Conservation (phyloP, 2,329 filamentous ascomycete species). For the Epichloe gansuensis region DNA sequence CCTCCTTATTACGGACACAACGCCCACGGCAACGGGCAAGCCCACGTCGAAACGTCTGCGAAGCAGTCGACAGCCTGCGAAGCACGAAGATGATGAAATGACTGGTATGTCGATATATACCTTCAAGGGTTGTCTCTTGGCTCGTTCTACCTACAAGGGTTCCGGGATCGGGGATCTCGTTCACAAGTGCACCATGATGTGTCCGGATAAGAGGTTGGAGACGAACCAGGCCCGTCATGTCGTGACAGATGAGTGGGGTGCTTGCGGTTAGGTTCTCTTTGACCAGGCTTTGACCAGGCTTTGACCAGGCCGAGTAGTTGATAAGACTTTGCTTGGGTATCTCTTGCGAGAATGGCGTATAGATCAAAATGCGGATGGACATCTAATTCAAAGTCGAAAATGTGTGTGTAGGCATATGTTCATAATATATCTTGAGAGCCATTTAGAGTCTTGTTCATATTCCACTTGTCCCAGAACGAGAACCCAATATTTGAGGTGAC, state of each 20-base stretch:
- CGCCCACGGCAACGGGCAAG: background rate
- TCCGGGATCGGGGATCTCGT: background rate
- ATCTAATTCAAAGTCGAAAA: too few species aligned
- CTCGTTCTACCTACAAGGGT: conserved; percentile 4
- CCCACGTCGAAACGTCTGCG: background rate
- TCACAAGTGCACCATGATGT: conserved; percentile 5
- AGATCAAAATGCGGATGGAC: too few species aligned
- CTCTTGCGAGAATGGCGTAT: too few species aligned
- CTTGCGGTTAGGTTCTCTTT: background rate
- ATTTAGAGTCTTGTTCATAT: too few species aligned
- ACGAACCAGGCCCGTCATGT: conserved; percentile 1
- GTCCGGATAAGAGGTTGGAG: conserved; percentile 1
- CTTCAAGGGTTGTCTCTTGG: conserved; percentile 7
- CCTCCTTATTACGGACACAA: conserved; percentile 1
- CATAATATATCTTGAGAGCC: too few species aligned
- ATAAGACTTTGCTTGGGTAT: too few species aligned
- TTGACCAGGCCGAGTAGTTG: too few species aligned
- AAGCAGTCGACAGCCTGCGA: background rate
- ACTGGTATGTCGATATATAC: conserved; percentile 7
- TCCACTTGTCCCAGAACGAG: too few species aligned
- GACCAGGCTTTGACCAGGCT: background rate
- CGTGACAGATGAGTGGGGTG: conserved; percentile 4
- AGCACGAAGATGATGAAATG: background rate
- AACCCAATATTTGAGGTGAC: too few species aligned
- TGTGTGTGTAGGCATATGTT: too few species aligned